Evolutionary conservation across 306 rosid genomes (phyloP).

Genomic region (Delonix regia): DNA sequence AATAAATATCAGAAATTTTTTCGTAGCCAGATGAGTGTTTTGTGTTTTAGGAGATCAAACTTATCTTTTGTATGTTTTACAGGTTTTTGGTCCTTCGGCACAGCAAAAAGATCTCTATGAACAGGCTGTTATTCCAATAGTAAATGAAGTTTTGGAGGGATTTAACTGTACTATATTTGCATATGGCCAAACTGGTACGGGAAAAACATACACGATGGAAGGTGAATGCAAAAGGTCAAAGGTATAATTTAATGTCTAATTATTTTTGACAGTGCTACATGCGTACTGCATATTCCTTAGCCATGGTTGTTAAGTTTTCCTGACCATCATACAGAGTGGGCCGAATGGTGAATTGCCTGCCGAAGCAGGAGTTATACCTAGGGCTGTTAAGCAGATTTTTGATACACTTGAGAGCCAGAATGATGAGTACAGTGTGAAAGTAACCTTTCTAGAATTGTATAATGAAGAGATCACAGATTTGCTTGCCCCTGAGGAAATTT

Average conservation of each 20-base stretch:
- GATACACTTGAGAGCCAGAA: slow-evolving; percentile 91
- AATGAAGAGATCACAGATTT: slow-evolving; percentile 93
- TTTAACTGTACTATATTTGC: slow-evolving; percentile 95
- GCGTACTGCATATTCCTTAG: background rate
- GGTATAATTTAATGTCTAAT: slow-evolving; percentile 47
- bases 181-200: slow-evolving; percentile 94
- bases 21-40: background rate
- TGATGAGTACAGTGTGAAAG: slow-evolving; percentile 93
- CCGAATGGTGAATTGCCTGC: slow-evolving; percentile 86
- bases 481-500: slow-evolving; percentile 91
- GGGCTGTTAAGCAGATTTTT: slow-evolving; percentile 93
- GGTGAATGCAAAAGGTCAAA: slow-evolving; percentile 91
- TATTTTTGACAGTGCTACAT: background rate
- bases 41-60: background rate
- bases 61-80: background rate
- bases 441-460: slow-evolving; percentile 87
- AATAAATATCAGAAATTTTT: background rate
- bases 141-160: slow-evolving; percentile 85
- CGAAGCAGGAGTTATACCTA: slow-evolving; percentile 90
- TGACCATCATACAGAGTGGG: slow-evolving; percentile 60
- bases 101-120: slow-evolving; percentile 86
- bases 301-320: slow-evolving; percentile 1
- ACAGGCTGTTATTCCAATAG: slow-evolving; percentile 85
- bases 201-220: slow-evolving; percentile 95
- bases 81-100: slow-evolving; percentile 95